Percentiles rank a stretch among this genome's conserved stretches.
Conservation (phyloP, 1,284 basidiomycete species). For the Apiotrichum akiyoshidainum region DNA sequence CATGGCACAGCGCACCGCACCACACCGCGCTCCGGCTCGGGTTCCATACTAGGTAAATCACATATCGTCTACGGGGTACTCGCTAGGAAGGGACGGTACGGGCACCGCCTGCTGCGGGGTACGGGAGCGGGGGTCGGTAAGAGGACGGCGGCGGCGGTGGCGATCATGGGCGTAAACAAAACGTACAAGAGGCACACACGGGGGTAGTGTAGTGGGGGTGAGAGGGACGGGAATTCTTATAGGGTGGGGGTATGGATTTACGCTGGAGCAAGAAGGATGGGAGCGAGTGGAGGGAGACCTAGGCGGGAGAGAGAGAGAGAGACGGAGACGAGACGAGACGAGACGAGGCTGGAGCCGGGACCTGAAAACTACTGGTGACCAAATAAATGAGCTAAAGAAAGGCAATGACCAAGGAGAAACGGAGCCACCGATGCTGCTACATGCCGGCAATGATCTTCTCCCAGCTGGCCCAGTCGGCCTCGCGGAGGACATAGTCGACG, state of each 20-base stretch:
- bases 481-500: conserved; percentile 37
- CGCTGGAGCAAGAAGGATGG: too few species aligned
- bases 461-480: conserved; percentile 41
- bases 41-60: conserved; percentile 1
- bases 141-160: too few species aligned
- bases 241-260: too few species aligned
- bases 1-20: too few species aligned
- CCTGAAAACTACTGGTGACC: background rate
- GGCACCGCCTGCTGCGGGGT: background rate
- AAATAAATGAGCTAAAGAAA: background rate
- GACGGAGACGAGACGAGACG: background rate
- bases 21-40: too few species aligned
- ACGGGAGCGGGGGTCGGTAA: background rate
- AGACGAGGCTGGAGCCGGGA: background rate
- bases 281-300: too few species aligned
- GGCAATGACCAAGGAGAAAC: conserved; percentile 4
- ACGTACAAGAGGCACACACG: too few species aligned
- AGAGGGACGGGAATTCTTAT: too few species aligned
- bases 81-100: background rate
- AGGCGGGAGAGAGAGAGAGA: background rate
- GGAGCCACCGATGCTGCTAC: conserved; percentile 12
- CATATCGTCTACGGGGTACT: conserved; percentile 4
- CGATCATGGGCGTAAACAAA: too few species aligned
- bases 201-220: too few species aligned
- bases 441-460: conserved; percentile 37